These are phyloP conservation scores for Cladobotryum protrusum DNA, from an alignment of 2,329 filamentous ascomycete genomes.

Conservation along the genomic window DNA sequence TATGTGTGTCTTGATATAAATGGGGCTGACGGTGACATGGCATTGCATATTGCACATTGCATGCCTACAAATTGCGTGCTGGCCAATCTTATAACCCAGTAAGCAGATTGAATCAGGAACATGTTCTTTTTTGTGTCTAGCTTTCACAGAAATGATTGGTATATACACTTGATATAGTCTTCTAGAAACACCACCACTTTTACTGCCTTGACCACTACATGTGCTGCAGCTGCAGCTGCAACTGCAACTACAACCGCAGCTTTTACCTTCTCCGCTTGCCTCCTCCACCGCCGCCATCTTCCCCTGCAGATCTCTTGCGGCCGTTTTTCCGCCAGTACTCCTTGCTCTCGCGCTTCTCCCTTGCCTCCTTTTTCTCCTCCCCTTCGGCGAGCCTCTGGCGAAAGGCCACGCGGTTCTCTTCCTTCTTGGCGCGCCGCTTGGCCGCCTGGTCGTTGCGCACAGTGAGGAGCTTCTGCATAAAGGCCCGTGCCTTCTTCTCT, in stretches of 20 bases:
- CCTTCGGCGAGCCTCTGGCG: slow-evolving; percentile 75
- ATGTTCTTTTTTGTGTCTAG: not conserved
- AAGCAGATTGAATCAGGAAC: not conserved
- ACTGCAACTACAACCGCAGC: not conserved
- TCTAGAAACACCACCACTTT: too few relatives aligned
- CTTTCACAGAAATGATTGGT: slow-evolving; percentile 14
- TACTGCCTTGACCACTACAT: too few relatives aligned
- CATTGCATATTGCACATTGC: too few relatives aligned
- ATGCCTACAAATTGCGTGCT: too few relatives aligned
- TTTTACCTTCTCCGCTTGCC: slow-evolving; percentile 29
- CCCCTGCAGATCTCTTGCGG: slow-evolving; percentile 51
- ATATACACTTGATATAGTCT: slow-evolving; percentile 11
- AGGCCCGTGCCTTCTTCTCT: slow-evolving; percentile 79
- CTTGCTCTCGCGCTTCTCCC: slow-evolving; percentile 86
- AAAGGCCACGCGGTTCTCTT: slow-evolving; percentile 75
- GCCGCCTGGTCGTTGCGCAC: slow-evolving; percentile 85
- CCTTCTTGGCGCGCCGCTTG: slow-evolving; percentile 78
- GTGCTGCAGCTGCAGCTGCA: too few relatives aligned
- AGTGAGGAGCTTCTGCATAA: slow-evolving; percentile 90
- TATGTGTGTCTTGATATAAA: too few relatives aligned
- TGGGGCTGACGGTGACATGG: too few relatives aligned
- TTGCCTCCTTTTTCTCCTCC: slow-evolving; percentile 74
- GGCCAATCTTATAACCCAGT: too few relatives aligned
- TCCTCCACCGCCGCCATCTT: slow-evolving; percentile 28
- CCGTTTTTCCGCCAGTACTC: slow-evolving; percentile 92